A percentile compares a stretch with the other conserved stretches of the same genome.
These are phyloP conservation scores for Dioscorea alata DNA, from an alignment of 106 monocot species.

Conservation along the genomic window DNA sequence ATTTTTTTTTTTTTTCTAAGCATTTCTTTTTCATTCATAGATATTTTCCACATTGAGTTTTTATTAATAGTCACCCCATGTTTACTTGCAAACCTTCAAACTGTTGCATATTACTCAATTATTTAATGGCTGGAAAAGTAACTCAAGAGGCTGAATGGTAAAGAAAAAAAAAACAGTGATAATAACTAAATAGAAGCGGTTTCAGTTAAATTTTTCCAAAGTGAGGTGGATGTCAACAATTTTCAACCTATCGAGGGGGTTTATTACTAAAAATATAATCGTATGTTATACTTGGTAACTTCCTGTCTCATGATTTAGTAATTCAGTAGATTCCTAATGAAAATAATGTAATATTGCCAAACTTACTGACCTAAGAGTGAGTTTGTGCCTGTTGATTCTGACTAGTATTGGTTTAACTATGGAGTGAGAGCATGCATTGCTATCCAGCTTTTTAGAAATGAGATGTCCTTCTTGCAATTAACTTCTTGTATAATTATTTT, in stretches of 20 bases:
- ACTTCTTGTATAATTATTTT: not conserved
- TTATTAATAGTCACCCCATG: not conserved
- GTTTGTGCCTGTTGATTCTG: not conserved
- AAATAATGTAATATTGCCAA: not conserved
- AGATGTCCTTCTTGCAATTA: not conserved
- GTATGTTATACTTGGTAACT: too few species aligned
- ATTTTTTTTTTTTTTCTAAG: not conserved
- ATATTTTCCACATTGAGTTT: not conserved
- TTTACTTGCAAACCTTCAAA: not conserved
- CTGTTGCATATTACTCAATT: too few species aligned
- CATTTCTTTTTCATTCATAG: not conserved
- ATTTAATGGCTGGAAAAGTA: too few species aligned
- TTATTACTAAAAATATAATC: too few species aligned
- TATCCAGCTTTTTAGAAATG: not conserved
- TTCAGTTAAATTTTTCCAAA: not conserved
- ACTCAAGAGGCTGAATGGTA: too few species aligned
- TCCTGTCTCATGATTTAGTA: too few species aligned
- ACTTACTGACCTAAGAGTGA: too few species aligned
- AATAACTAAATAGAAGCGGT: not conserved
- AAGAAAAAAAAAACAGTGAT: too few species aligned
- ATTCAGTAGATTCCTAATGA: too few species aligned
- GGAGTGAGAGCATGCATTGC: not conserved
- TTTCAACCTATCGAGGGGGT: too few species aligned
- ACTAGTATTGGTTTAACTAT: not conserved
- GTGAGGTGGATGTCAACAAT: too few species aligned